phyloP scores from a whole-genome alignment of 148 eudicot genomes.

The Camellia sinensis region DNA sequence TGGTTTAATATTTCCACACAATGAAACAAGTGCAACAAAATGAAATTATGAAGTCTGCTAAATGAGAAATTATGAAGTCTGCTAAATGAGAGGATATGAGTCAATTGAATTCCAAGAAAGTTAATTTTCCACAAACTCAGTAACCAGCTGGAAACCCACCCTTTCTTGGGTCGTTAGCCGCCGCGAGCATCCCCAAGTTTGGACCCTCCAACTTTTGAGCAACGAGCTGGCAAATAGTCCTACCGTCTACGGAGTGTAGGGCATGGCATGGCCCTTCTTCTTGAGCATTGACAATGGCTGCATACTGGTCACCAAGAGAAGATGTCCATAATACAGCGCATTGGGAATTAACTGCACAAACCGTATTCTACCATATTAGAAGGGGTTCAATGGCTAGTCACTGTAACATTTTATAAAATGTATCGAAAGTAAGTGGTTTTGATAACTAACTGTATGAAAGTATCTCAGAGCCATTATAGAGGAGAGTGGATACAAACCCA shows the following conservation, averaged over 20 bases:
- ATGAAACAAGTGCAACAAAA: too few species aligned
- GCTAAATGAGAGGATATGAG: too few species aligned
- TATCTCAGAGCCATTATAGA: slow-evolving; percentile 31
- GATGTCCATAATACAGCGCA: slow-evolving; percentile 31
- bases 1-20: too few species aligned
- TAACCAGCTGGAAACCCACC: slow-evolving; percentile 35
- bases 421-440: background rate
- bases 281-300: slow-evolving; percentile 10
- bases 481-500: slow-evolving; percentile 29
- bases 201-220: slow-evolving; percentile 13
- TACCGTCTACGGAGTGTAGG: slow-evolving; percentile 20
- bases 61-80: too few species aligned
- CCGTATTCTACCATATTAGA: background rate
- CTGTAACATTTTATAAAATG: background rate
- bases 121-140: slow-evolving; percentile 3
- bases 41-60: too few species aligned
- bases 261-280: slow-evolving; percentile 33
- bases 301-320: slow-evolving; percentile 24
- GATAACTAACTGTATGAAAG: slow-evolving; percentile 25
- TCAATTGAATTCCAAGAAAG: too few species aligned
- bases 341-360: slow-evolving; percentile 31
- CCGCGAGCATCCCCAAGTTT: slow-evolving; percentile 11
- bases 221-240: slow-evolving; percentile 29
- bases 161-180: slow-evolving; percentile 32
- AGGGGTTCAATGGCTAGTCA: background rate